Conservation (phyloP, 345 rosid genomes). For the Eucalyptus grandis region DNA sequence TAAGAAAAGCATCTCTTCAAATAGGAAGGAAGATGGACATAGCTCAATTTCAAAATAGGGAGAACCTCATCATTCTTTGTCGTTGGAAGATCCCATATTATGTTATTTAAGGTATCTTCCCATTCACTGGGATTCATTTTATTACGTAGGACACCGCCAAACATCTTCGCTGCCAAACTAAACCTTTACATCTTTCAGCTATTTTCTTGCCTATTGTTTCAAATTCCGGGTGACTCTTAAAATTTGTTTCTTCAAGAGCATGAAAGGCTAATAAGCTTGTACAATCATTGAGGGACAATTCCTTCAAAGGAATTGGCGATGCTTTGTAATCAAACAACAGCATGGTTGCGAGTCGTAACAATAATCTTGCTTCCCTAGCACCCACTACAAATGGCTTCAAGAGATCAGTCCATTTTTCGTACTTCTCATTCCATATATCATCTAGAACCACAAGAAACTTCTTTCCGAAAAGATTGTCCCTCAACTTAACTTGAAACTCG, state of each 20-base stretch:
- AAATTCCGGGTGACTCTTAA: too few relatives aligned
- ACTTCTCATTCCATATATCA: too few relatives aligned
- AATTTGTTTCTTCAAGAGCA: too few relatives aligned
- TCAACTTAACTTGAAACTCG: too few relatives aligned
- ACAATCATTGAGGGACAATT: accelerated
- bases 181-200: too few relatives aligned
- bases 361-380: too few relatives aligned
- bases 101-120: too few relatives aligned
- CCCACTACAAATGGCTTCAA: too few relatives aligned
- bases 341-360: accelerated
- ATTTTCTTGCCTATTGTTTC: too few relatives aligned
- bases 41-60: neutral
- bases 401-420: accelerated
- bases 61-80: accelerated
- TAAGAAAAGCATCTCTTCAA: neutral
- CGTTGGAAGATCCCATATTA: accelerated
- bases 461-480: accelerated
- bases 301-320: accelerated
- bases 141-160: accelerated
- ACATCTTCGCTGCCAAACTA: too few relatives aligned
- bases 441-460: too few relatives aligned
- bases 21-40: neutral
- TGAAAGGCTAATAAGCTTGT: too few relatives aligned
- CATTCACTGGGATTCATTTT: accelerated
- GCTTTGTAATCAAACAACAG: accelerated